Percentiles rank a stretch among this genome's conserved stretches.
phyloP scores from a whole-genome alignment of 2,329 filamentous ascomycete species.

The Sclerotinia spermophila region DNA sequence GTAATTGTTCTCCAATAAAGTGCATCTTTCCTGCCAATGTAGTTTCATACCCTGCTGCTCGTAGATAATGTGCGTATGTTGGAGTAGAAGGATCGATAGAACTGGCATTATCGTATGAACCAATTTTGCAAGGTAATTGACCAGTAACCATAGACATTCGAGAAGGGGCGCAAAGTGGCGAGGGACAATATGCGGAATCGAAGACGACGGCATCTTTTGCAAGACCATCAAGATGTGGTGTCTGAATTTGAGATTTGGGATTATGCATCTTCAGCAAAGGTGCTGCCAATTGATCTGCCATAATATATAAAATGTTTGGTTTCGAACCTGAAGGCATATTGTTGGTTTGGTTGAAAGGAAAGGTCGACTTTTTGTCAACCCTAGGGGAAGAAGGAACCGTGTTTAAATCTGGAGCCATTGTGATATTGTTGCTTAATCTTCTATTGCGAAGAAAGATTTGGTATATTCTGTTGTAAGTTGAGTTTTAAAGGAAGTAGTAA shows the following conservation, averaged over 20 bases:
- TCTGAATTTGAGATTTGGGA: constrained; percentile 82
- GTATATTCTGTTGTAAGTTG: background rate
- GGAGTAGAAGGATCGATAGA: constrained; percentile 80
- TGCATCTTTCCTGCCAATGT: constrained; percentile 95
- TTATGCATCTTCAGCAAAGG: constrained; percentile 92
- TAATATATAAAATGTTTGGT: constrained; percentile 87
- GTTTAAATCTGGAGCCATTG: constrained; percentile 72
- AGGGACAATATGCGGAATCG: constrained; percentile 91
- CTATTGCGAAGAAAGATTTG: background rate
- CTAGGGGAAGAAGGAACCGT: constrained; percentile 58
- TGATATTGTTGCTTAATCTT: background rate
- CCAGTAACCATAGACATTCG: constrained; percentile 94
- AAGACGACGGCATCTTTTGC: constrained; percentile 83
- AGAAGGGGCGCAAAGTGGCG: constrained; percentile 86
- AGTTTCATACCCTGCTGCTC: constrained; percentile 81
- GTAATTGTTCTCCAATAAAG: constrained; percentile 90
- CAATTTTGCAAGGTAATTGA: constrained; percentile 86
- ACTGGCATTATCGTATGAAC: constrained; percentile 86
- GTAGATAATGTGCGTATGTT: constrained; percentile 89
- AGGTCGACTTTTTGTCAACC: constrained; percentile 23
- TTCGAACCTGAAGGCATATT: constrained; percentile 36
- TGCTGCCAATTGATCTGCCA: constrained; percentile 93
- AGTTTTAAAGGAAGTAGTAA: background rate
- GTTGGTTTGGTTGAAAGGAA: constrained; percentile 32
- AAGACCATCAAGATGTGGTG: constrained; percentile 81